Evolutionary conservation across 2,329 filamentous ascomycete genomes (phyloP), one percentile per base, ranked within the genome.

Genomic region (Lasiodiplodia theobromae): DNA sequence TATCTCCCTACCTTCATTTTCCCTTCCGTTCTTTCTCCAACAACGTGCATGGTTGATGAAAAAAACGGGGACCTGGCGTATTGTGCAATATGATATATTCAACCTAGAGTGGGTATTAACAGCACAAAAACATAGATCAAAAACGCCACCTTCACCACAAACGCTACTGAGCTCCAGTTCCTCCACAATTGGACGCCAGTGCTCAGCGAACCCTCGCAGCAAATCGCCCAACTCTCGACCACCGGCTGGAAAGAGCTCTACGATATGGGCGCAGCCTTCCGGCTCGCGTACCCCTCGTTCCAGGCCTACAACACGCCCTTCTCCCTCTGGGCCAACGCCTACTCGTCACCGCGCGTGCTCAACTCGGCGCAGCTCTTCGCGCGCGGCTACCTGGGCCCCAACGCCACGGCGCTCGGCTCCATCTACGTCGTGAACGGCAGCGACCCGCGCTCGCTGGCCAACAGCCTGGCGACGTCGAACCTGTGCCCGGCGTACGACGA

Each of bases 291-390:
- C 72, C 81, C 83, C 0, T 76, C 84, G 47, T 81, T 91, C 21
- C 84, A 85, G 70, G 73, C 79, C 31, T 80, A 84, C 69, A 81
- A 82, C 67, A 80, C 78, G 0, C 79, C 81, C 1, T 90, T 91
- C 72, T 80, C 85, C 10, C 84, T 89, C 7, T 92, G 88, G 87
- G 85, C 88, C 21, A 92, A 91, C 74, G 86, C 88, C 72, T 91
- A 91, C 23, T 74, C 77, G 0, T 74, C 74, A 6, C 85, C 86
- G 6, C 84, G 87, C 6, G 88, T 89, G 0, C 79, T 90, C 12
- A 86, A 91, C 74, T 89, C 88, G 2, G 88, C 88, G 1, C 81
- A 86, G 64, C 82, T 88, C 56, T 91, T 91, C 71, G 81, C 88
- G 1, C 84, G 84, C 38, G 89, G 89, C 8, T 91, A 87, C 73